Evolutionary conservation across 208 protist genomes (phyloP).

Genomic region (Phytomonas francai): DNA sequence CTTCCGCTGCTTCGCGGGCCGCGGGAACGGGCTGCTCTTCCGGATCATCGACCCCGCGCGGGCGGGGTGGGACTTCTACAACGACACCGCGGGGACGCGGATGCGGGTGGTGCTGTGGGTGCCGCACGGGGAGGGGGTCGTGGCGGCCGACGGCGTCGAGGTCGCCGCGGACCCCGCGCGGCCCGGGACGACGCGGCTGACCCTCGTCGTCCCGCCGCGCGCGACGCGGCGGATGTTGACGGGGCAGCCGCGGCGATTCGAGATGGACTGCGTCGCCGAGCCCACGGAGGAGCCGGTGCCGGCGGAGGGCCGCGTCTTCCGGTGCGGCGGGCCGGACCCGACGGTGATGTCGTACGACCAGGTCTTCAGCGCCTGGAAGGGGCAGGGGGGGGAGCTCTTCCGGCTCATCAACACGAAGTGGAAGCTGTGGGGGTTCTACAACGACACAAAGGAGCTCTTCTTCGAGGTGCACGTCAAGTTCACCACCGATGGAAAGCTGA

Average conservation of each 20-base stretch:
- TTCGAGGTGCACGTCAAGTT: constrained; percentile 64
- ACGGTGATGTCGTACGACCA: constrained; percentile 35
- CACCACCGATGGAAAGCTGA: constrained; percentile 32
- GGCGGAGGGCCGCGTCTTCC: constrained; percentile 41
- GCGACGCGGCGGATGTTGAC: constrained; percentile 47
- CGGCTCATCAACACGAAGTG: constrained; percentile 44
- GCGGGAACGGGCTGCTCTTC: constrained; percentile 61
- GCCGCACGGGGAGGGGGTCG: constrained; percentile 25
- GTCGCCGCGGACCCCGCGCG: constrained; percentile 33
- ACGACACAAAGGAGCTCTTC: constrained; percentile 59
- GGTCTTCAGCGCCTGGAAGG: constrained; percentile 58
- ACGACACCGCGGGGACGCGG: constrained; percentile 57
- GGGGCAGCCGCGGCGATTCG: constrained; percentile 46
- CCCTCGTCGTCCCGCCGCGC: constrained; percentile 44
- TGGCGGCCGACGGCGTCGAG: constrained; percentile 22
- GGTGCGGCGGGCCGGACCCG: constrained; percentile 37
- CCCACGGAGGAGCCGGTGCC: constrained; percentile 25
- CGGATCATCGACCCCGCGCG: constrained; percentile 34
- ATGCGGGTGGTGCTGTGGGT: constrained; percentile 60
- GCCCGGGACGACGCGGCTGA: constrained; percentile 29
- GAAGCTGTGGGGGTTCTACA: constrained; percentile 58
- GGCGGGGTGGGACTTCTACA: constrained; percentile 45
- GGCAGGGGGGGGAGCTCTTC: constrained; percentile 53
- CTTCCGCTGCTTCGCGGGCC: constrained; percentile 65
- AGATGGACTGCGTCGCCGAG: constrained; percentile 45